Base-by-base conservation (phyloP, 1,284 basidiomycete species). In the Apiotrichum laibachii region DNA sequence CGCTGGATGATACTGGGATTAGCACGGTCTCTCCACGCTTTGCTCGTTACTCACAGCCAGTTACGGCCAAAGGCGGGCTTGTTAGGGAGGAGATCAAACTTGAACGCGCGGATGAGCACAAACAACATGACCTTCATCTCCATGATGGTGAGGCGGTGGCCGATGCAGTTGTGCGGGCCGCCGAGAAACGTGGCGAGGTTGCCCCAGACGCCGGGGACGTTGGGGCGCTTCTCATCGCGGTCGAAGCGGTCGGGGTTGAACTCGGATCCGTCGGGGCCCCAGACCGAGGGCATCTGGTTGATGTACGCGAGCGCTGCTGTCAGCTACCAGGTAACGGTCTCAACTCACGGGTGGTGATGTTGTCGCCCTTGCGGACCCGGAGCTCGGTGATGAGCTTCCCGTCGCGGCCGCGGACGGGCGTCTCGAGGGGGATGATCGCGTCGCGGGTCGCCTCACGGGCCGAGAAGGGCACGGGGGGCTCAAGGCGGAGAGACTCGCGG, bases 101-200 rank as follows among this genome's bases (percentile, higher is more conserved):
- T 81, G 56, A 86, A 85, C 1, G 80, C 78, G 18, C 84, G 79
- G 2, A 86, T 67, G 12, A 86, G 76, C 0, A 82, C 81, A 66
- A 85, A 86, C 9, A 87, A 62, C 8, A 86, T 75, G 0, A 81
- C 83, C 68, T 86, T 82, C 81, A 59, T 18, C 68, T 89, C 86
- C 31, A 81, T 80, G 48, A 89, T 67, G 9, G 87, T 86, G 67
- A 89, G 88, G 65, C 82, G 82, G 26, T 60, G 66, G n/a, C 48
- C 68, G 64, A 88, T 87, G 71, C 86, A 88, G 42, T 85, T 84
- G 53, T 87, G 77, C 65, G 84, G 82, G 19, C 86, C 86, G 55
- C 81, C 82, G 48, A 87, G 73, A 76, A 89, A 89, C n/a, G 86
- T 87, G 59, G 88, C 68, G 35, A 82, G 81, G 66, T 85, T 84